A percentile compares a stretch with the other conserved stretches of the same genome.
phyloP scores from a whole-genome alignment of 257 asterid species.

The Haberlea rhodopensis region DNA sequence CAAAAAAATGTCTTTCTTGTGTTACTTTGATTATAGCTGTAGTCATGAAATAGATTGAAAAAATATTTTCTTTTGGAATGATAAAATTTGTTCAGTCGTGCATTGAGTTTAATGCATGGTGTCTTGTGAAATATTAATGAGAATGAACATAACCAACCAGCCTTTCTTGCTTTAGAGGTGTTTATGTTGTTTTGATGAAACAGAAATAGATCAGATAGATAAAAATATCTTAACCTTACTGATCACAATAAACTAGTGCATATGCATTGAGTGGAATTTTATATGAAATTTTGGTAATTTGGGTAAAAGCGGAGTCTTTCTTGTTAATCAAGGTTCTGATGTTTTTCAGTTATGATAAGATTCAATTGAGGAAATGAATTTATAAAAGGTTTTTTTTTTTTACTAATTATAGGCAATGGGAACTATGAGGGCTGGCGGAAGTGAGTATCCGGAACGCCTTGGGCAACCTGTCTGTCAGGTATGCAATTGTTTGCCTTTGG shows the following conservation, averaged over 20 bases:
- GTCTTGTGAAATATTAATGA: conserved; percentile 27
- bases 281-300: conserved; percentile 11
- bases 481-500: conserved; percentile 17
- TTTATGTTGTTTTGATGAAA: conserved; percentile 5
- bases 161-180: conserved; percentile 22
- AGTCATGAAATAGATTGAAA: conserved; percentile 11
- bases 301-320: conserved; percentile 20
- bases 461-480: conserved; percentile 79
- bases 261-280: conserved; percentile 23
- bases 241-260: conserved; percentile 7
- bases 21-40: conserved; percentile 5
- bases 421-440: conserved; percentile 44
- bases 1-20: conserved; percentile 7
- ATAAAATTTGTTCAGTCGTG: conserved; percentile 25
- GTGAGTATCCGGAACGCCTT: conserved; percentile 54
- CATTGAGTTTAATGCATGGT: conserved; percentile 18
- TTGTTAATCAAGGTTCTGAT: conserved; percentile 15
- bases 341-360: conserved; percentile 15
- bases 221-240: background rate
- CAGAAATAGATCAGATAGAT: background rate
- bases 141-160: conserved; percentile 13
- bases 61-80: conserved; percentile 19
- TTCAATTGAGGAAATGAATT: conserved; percentile 23
- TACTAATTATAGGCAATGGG: conserved; percentile 46
- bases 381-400: conserved; percentile 7